Evolutionary conservation across 192 early-diverging fungal species (phyloP).

Genomic region (Obelidium mucronatum): DNA sequence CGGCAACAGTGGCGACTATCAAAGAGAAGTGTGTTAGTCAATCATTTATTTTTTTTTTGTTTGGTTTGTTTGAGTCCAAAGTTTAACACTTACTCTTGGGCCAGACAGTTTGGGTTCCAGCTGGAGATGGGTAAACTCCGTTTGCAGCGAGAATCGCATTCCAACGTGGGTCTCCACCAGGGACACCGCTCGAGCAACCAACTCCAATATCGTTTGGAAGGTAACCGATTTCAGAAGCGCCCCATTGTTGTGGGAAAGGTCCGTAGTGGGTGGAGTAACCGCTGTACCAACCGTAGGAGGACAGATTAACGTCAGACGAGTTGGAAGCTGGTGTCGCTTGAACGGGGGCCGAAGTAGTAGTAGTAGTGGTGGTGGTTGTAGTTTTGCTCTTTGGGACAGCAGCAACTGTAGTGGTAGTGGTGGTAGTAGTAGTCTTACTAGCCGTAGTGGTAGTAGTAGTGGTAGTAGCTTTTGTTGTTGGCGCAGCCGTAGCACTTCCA

Average conservation of each 20-base stretch:
- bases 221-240: not conserved
- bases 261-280: not conserved
- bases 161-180: not conserved
- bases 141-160: not conserved
- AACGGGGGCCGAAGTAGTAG: no score
- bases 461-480: not conserved
- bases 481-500: not conserved
- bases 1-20: not conserved
- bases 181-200: not conserved
- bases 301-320: no score
- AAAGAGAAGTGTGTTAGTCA: no score
- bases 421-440: not conserved
- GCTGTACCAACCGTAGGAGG: not conserved
- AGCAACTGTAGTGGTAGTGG: not conserved
- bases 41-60: no score
- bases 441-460: not conserved
- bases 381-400: not conserved
- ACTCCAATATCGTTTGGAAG: not conserved
- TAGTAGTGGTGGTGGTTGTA: not conserved
- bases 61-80: no score
- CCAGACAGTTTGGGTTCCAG: not conserved
- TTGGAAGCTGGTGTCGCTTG: no score
- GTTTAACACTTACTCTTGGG: no score
- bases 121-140: not conserved
- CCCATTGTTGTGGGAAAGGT: not conserved